These are phyloP conservation scores for Blastocystis sp. DNA, from an alignment of 352 stramenopile species.

Conservation along the genomic window DNA sequence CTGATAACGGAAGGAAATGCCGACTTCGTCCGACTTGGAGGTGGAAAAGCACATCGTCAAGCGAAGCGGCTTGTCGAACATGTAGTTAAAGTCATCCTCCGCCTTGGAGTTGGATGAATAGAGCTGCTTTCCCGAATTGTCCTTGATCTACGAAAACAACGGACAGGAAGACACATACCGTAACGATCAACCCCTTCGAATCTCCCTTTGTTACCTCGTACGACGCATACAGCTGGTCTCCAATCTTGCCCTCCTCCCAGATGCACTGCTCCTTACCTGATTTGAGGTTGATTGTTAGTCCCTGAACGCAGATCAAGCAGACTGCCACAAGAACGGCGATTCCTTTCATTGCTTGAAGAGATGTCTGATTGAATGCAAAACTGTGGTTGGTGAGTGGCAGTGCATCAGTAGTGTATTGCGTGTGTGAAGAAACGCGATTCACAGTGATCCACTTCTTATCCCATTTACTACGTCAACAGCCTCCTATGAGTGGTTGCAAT, in stretches of 20 bases:
- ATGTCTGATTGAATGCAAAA: too few relatives aligned
- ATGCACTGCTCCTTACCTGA: constrained; percentile 19
- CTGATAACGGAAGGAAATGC: constrained; percentile 33
- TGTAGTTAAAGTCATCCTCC: constrained; percentile 30
- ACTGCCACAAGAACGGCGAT: too few relatives aligned
- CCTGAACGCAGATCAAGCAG: too few relatives aligned
- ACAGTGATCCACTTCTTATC: too few relatives aligned
- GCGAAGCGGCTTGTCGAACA: neutral
- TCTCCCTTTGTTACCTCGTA: constrained; percentile 32
- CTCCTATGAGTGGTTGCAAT: too few relatives aligned
- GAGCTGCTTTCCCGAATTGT: neutral
- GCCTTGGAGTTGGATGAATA: neutral
- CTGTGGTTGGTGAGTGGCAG: too few relatives aligned
- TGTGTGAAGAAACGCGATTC: too few relatives aligned
- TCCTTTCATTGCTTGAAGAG: too few relatives aligned
- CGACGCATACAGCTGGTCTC: constrained; percentile 44
- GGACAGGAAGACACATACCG: neutral
- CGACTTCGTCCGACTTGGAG: neutral
- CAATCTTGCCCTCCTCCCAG: constrained; percentile 22
- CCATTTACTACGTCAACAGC: too few relatives aligned
- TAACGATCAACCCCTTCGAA: neutral
- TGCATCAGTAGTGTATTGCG: too few relatives aligned
- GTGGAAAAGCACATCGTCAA: constrained; percentile 30
- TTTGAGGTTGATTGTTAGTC: neutral
- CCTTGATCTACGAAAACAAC: constrained; percentile 16